Evolutionary conservation across 2,329 filamentous ascomycete species (phyloP), one percentile per base, ranked within the genome.

Genomic region (Calonectria leucothoes): DNA sequence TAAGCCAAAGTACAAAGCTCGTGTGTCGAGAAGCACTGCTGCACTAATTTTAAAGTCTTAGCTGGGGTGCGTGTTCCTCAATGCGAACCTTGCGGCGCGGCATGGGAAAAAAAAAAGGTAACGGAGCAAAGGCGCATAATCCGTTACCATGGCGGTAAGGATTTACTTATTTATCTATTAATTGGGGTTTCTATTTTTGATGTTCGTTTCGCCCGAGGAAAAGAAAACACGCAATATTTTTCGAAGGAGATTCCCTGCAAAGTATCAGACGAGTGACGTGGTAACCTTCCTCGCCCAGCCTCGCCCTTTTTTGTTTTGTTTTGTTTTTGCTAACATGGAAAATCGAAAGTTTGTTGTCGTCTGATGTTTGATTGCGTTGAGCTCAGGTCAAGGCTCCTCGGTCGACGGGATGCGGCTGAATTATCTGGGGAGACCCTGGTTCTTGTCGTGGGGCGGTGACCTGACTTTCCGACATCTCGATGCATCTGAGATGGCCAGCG

Each of bases 361-460:
- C 31, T 25, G 55, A 61, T 61, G 55, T 61, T 61, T 61, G 55
- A 61, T 61, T 61, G 15, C 55, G 55, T 25, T 25, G 33, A 39
- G 55, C 33, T 23, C 23, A 39, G 35, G 33, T 39, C n/a, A 39
- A 37, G 33, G 15, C 33, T 39, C 35, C 27, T 61, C 55, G 55
- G 55, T 61, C 35, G n/a, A 61, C 31, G 55, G 55, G 55, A 61
- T 61, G 55, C 35, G 55, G 55, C 55, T 61, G 55, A 39, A 20
- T 39, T 61, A 35, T 61, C 55, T 61, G 55, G 55, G 55, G 33
- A 61, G 33, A 61, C 55, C 55, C 55, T 61, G 55, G 55, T 61
- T 61, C 35, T 5, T 3, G 11, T 39, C 55, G 55, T 61, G 55
- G 55, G 55, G 33, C 55, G n/a, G 55, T 29, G 35, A 25, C 55